Percentiles rank a stretch among this genome's conserved stretches.
phyloP scores from a whole-genome alignment of 768 basidiomycete species.

The Tulasnella sp. region DNA sequence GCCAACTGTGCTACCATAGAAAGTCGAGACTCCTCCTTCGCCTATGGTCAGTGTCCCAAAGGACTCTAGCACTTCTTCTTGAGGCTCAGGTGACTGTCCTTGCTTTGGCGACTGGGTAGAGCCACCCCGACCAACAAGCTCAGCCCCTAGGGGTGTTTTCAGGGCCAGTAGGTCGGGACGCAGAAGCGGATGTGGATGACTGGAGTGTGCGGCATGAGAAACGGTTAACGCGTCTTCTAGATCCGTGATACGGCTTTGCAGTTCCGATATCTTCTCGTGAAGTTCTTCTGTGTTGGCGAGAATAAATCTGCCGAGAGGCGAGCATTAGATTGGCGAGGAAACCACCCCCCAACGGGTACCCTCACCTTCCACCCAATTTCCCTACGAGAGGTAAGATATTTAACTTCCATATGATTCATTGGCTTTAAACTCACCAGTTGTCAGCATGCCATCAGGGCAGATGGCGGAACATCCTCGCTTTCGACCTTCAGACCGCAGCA shows the following conservation, averaged over 20 bases:
- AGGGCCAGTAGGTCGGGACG: constrained; percentile 35
- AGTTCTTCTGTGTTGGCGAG: constrained; percentile 38
- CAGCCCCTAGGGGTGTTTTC: constrained; percentile 37
- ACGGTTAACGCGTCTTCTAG: constrained; percentile 32
- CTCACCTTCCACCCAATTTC: constrained; percentile 2
- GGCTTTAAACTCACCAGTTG: constrained; percentile 34
- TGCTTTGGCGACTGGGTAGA: background rate
- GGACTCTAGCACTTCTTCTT: constrained; percentile 33
- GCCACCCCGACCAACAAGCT: constrained; percentile 32
- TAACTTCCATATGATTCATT: constrained; percentile 25
- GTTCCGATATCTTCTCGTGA: constrained; percentile 35
- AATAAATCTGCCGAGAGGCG: constrained; percentile 34
- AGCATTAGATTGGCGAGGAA: background rate
- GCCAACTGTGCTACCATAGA: constrained; percentile 36
- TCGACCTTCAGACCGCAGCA: constrained; percentile 21
- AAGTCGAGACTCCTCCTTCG: constrained; percentile 35
- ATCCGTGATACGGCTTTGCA: constrained; percentile 35
- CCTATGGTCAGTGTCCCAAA: constrained; percentile 36
- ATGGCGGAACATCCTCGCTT: constrained; percentile 37
- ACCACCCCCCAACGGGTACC: background rate
- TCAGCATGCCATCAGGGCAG: constrained; percentile 37
- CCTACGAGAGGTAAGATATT: constrained; percentile 14
- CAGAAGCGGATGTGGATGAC: constrained; percentile 33
- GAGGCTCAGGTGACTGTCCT: background rate
- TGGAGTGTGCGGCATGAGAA: constrained; percentile 29